Base-by-base conservation (phyloP, 208 protist species). In the Crithidia sp. region DNA sequence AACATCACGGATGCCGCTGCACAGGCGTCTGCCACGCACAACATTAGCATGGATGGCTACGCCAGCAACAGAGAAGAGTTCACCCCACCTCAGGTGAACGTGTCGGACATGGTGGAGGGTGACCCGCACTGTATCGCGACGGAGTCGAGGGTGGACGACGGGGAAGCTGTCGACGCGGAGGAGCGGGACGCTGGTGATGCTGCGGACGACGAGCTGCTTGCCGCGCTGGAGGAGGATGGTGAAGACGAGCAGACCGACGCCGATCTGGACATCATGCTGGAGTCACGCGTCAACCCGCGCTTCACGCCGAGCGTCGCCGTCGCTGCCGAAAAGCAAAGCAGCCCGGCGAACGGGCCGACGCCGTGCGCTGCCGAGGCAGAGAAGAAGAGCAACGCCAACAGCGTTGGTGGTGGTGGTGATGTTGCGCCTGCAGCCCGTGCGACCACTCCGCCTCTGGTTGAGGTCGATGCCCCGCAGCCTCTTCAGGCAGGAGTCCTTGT, bases 241-340 rank as follows among this genome's bases (percentile, higher is more conserved):
- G 59, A 64, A 4, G 59, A 49, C 3, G 43, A 9, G 28, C 54
- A 58, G 43, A n/a, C 19, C 41, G 68, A 66, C 54, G 47, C 49
- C 47, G 16, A 39, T n/a, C 12, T 59, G 28, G 43, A 54, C 40
- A 14, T 41, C 7, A 40, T 54, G 61, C 61, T 54, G 7, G 61
- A 66, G 61, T 55, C 61, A 5, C 61, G 61, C 54, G 61, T 41
- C 10, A 53, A 66, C 45, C 61, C 17, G 44, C 13, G 7, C 43
- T 66, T 17, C 61, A 14, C 5, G 12, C 39, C 59, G 13, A 43
- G 50, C 17, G 28, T 19, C 17, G 40, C 57, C 17, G 13, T 10
- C 39, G 7, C 7, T 14, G 57, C 40, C 13, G 40, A 49, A 13
- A 49, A 13, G 45, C 7, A 14, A 13, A 49, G 12, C 45, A 28